phyloP scores from a whole-genome alignment of 2,329 filamentous ascomycete species.

The Fusarium concolor region DNA sequence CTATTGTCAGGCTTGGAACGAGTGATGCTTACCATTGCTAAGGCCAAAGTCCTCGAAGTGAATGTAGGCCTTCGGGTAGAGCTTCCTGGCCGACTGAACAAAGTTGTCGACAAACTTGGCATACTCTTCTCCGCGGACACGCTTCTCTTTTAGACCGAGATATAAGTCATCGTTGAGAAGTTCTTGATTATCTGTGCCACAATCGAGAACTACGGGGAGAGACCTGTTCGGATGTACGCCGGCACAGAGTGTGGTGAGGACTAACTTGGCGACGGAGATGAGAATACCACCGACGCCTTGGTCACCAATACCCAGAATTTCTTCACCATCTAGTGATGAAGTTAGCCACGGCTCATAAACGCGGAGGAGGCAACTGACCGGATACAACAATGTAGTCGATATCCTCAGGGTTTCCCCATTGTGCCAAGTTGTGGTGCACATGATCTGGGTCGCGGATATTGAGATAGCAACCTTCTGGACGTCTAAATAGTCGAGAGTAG shows the following conservation, averaged over 20 bases:
- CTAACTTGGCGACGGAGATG: constrained; percentile 86
- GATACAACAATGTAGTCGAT: constrained; percentile 91
- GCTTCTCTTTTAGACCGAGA: constrained; percentile 75
- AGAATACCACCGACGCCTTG: constrained; percentile 88
- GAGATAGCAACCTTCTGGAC: constrained; percentile 84
- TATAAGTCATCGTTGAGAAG: constrained; percentile 83
- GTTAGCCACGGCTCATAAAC: background rate
- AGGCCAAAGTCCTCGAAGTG: constrained; percentile 93
- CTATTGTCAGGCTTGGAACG: background rate
- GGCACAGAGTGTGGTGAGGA: constrained; percentile 86
- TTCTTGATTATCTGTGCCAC: constrained; percentile 83
- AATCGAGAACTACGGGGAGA: constrained; percentile 85
- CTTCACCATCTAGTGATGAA: constrained; percentile 61
- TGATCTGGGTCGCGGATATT: constrained; percentile 76
- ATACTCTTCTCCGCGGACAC: constrained; percentile 78
- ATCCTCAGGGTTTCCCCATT: constrained; percentile 77
- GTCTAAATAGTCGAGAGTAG: constrained; percentile 81
- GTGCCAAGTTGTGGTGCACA: constrained; percentile 73
- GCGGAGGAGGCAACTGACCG: constrained; percentile 59
- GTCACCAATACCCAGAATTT: constrained; percentile 90
- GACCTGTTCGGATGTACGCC: constrained; percentile 84
- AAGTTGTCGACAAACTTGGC: constrained; percentile 82
- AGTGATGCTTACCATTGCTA: constrained; percentile 65
- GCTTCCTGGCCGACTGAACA: constrained; percentile 72
- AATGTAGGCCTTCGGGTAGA: constrained; percentile 83